Percentiles rank a stretch among this genome's conserved stretches.
Conservation (phyloP, 352 stramenopile genomes). For the Pythium insidiosum region DNA sequence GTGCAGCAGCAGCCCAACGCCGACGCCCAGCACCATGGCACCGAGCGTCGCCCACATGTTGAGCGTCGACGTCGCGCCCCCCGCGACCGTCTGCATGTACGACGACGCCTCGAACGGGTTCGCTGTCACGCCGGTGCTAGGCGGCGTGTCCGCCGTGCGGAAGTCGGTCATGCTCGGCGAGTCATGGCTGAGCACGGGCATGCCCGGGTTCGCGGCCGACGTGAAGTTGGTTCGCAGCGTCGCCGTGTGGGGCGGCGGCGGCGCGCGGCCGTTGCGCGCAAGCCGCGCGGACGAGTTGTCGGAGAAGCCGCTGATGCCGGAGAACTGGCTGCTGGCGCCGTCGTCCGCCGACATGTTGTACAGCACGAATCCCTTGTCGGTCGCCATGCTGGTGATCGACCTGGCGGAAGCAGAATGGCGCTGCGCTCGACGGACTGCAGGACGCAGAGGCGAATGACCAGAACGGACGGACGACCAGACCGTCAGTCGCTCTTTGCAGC, state of each 20-base stretch:
- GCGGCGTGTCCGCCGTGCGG: conserved; percentile 45
- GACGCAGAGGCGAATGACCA: too few relatives aligned
- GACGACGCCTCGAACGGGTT: conserved; percentile 25
- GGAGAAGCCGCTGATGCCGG: conserved; percentile 13
- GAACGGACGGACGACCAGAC: too few relatives aligned
- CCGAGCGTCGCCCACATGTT: conserved; percentile 43
- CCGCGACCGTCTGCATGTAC: conserved; percentile 18
- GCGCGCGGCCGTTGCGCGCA: conserved; percentile 19
- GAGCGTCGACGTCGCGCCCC: conserved; percentile 21
- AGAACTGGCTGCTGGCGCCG: conserved; percentile 19
- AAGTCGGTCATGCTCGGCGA: conserved; percentile 36
- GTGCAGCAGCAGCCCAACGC: conserved; percentile 41
- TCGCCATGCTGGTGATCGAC: conserved; percentile 7
- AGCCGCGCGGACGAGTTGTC: conserved; percentile 10
- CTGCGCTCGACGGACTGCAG: not conserved
- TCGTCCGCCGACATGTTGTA: conserved; percentile 10
- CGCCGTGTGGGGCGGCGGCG: conserved; percentile 37
- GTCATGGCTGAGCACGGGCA: not conserved
- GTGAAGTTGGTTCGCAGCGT: conserved; percentile 69
- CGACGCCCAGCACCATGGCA: conserved; percentile 31
- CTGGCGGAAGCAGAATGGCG: not conserved
- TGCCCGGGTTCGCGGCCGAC: conserved; percentile 9
- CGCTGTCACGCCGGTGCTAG: conserved; percentile 6
- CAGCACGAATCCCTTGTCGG: conserved; percentile 17
- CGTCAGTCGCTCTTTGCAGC: too few relatives aligned